Evolutionary conservation across 371 early-diverging fungal genomes (phyloP).

Genomic region (Capillidium heterosporum): DNA sequence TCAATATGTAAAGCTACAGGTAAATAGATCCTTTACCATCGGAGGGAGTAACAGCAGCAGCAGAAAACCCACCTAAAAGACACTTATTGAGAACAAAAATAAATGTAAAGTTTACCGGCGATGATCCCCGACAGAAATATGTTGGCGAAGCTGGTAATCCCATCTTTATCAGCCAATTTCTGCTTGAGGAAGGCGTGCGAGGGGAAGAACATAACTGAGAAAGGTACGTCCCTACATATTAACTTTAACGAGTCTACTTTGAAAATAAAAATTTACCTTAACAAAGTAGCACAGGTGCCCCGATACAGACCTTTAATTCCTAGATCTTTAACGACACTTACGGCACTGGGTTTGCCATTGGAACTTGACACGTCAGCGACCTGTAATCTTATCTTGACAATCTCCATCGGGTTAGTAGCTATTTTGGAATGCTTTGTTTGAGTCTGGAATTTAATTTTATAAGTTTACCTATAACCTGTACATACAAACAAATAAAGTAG

Average conservation of each 20-base stretch:
- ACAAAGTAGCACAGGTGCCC: slow-evolving; percentile 84
- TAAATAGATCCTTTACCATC: not conserved
- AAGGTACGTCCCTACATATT: slow-evolving; percentile 88
- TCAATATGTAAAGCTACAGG: not conserved
- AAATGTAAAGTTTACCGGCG: slow-evolving; percentile 13
- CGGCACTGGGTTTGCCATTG: slow-evolving; percentile 35
- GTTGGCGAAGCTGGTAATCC: slow-evolving; percentile 44
- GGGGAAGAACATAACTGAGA: slow-evolving; percentile 89
- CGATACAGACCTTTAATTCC: slow-evolving; percentile 74
- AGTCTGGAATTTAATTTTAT: not conserved
- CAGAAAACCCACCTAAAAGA: not conserved
- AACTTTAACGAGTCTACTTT: slow-evolving; percentile 11
- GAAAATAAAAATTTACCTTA: not conserved
- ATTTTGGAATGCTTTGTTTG: not conserved
- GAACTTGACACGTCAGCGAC: slow-evolving; percentile 41
- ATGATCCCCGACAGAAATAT: slow-evolving; percentile 88
- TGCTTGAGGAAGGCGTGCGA: slow-evolving; percentile 83
- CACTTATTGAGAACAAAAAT: not conserved
- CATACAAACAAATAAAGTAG: too few species aligned
- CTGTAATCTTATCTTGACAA: slow-evolving; percentile 89
- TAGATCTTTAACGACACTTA: slow-evolving; percentile 24
- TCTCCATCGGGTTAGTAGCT: slow-evolving; percentile 51
- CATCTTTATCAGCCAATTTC: slow-evolving; percentile 38
- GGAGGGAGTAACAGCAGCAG: slow-evolving; percentile 6
- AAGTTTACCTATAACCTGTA: not conserved